A percentile compares a stretch with the other conserved stretches of the same genome.
These are phyloP conservation scores for Cyberlindnera sargentensis DNA, from an alignment of 805 yeast species.

Conservation along the genomic window DNA sequence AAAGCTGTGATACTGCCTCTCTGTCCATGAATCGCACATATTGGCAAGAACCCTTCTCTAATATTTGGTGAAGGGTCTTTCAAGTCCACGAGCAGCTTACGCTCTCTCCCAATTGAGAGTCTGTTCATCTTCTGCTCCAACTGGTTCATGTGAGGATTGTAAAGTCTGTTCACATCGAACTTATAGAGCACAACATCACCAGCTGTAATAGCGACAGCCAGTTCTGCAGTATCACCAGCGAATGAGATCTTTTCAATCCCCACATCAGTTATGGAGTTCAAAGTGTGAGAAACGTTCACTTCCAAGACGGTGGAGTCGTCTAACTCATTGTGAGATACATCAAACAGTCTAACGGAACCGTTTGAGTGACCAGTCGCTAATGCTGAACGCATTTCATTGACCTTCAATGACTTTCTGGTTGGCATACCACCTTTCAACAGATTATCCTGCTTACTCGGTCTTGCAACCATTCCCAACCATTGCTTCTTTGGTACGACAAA, in stretches of 20 bases:
- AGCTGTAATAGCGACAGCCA: slow-evolving; percentile 56
- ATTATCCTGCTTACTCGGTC: slow-evolving; percentile 34
- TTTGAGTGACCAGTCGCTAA: slow-evolving; percentile 82
- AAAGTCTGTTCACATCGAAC: slow-evolving; percentile 50
- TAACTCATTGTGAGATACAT: slow-evolving; percentile 70
- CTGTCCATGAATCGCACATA: slow-evolving; percentile 36
- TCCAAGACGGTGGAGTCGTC: slow-evolving; percentile 54
- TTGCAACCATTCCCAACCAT: slow-evolving; percentile 74
- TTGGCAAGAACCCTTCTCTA: slow-evolving; percentile 59
- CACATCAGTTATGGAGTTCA: slow-evolving; percentile 38
- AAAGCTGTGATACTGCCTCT: slow-evolving; percentile 51
- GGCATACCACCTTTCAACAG: slow-evolving; percentile 81
- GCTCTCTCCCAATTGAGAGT: slow-evolving; percentile 24
- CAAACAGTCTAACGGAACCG: slow-evolving; percentile 80
- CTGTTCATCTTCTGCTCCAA: slow-evolving; percentile 25
- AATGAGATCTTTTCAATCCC: slow-evolving; percentile 57
- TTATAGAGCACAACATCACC: slow-evolving; percentile 76
- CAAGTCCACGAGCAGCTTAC: slow-evolving; percentile 37
- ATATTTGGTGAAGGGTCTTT: slow-evolving; percentile 45
- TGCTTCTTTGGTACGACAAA: slow-evolving; percentile 52
- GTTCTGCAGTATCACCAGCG: slow-evolving; percentile 70
- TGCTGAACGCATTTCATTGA: slow-evolving; percentile 45
- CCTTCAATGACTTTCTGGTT: slow-evolving; percentile 38
- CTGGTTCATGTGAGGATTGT: slow-evolving; percentile 29
- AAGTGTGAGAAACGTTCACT: slow-evolving; percentile 44